Conservation (phyloP, 768 basidiomycete genomes). For the Hypholoma sublateritium region DNA sequence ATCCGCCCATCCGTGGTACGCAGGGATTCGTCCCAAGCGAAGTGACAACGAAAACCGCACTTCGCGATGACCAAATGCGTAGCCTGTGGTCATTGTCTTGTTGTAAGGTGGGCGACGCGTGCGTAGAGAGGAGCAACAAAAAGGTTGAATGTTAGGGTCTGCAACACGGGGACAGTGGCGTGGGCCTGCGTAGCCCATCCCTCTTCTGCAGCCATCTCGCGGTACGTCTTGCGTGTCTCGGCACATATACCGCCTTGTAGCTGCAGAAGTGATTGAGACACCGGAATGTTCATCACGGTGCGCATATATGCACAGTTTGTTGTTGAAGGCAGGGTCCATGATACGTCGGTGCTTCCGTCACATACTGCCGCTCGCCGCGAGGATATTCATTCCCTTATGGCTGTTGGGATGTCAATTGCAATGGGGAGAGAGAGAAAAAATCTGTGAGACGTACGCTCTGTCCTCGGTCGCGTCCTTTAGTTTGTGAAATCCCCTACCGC, state of each 20-base stretch:
- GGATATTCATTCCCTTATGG: constrained; percentile 46
- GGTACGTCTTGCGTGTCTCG: constrained; percentile 32
- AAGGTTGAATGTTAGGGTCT: constrained; percentile 37
- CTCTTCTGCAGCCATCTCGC: constrained; percentile 38
- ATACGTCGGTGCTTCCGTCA: constrained; percentile 48
- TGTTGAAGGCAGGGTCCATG: constrained; percentile 44
- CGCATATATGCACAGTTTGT: constrained; percentile 30
- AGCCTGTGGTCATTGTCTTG: too few relatives aligned
- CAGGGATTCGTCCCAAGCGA: constrained; percentile 40
- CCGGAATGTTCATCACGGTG: background rate
- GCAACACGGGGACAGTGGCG: constrained; percentile 29
- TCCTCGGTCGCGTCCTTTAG: background rate
- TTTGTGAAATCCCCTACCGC: background rate
- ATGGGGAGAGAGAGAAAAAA: background rate
- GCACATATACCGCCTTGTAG: constrained; percentile 44
- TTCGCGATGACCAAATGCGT: constrained; percentile 41
- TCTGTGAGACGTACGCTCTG: background rate
- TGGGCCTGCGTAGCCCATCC: constrained; percentile 30
- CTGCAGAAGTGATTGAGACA: constrained; percentile 18
- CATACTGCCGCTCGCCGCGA: constrained; percentile 41
- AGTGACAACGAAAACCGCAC: constrained; percentile 47
- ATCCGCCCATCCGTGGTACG: constrained; percentile 34
- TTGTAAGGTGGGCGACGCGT: too few relatives aligned
- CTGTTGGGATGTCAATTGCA: constrained; percentile 16
- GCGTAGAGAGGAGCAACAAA: background rate